A percentile compares a stretch with the other conserved stretches of the same genome.
phyloP scores from a whole-genome alignment of 139 green algal genomes.

The Dunaliella primolecta region DNA sequence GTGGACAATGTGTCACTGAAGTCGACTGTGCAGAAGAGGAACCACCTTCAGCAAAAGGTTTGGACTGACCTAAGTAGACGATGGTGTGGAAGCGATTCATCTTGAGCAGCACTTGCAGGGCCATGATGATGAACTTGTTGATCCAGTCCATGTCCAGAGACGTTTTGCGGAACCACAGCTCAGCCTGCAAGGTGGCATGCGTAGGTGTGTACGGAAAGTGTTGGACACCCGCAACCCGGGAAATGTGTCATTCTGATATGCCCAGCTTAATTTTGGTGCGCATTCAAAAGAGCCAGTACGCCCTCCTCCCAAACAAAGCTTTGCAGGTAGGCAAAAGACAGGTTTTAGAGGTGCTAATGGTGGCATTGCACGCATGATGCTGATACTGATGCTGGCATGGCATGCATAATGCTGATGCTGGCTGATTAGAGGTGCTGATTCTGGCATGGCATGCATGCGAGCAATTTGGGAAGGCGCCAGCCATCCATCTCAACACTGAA shows the following conservation, averaged over 20 bases:
- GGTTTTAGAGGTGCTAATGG: neutral
- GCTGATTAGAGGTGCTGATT: too few relatives aligned
- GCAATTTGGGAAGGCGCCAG: too few relatives aligned
- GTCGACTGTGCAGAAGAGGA: too few relatives aligned
- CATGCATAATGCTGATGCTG: too few relatives aligned
- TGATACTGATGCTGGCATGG: too few relatives aligned
- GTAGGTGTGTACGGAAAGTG: neutral
- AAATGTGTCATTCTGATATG: neutral
- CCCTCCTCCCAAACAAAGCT: neutral
- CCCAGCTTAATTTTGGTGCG: neutral
- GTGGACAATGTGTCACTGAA: too few relatives aligned
- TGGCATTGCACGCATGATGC: neutral
- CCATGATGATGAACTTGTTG: conserved; percentile 25
- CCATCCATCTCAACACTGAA: too few relatives aligned
- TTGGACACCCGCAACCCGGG: neutral
- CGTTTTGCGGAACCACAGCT: conserved; percentile 42
- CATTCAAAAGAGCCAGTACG: neutral
- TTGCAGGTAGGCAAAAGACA: neutral
- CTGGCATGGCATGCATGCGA: too few relatives aligned
- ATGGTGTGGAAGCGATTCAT: conserved; percentile 42
- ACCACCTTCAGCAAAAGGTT: too few relatives aligned
- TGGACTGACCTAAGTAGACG: conserved; percentile 33
- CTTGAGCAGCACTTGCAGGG: conserved; percentile 33
- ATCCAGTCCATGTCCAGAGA: conserved; percentile 46
- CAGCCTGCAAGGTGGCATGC: conserved; percentile 13